Base-by-base conservation (phyloP, 1,139 yeast species). In the Insectozyma bohioensis region DNA sequence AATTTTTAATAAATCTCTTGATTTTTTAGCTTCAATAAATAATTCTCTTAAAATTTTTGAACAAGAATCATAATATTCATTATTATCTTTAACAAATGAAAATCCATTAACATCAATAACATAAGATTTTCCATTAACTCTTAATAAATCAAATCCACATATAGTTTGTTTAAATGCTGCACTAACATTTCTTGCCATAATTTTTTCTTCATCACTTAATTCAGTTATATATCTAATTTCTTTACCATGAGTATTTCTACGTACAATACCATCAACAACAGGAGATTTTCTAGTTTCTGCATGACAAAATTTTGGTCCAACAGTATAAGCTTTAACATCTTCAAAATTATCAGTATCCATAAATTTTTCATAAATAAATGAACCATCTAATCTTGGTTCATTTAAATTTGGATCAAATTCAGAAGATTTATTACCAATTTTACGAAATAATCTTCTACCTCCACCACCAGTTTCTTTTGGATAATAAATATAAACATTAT, bases 221-320 rank as follows among this genome's bases (percentile, higher is more conserved):
- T 84, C 81, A 1, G 98, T 92, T 23, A 92, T 75, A 52, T 84
- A 94, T 45, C 99, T 72, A 29, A 94, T 82, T 60, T 94, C 99
- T 56, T 94, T 94, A 33, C 99, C 99, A 49, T 90, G 95, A 1
- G 98, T 90, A 55, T 94, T 94, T 58, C 99, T 77, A 53, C 97
- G 75, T 16, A 94, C 99, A 36, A 94, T 85, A 31, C 99, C 99
- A 63, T 94, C 99, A 11, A 94, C 98, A 2, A 94, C 98, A 0
- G 99, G 99, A 0, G 97, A 88, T 56, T 94, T 94, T 51, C 99
- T 75, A 1, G 99, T 94, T 55, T 94, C 99, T 0, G 98, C 99
- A 58, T 94, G 98, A 53, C 98, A 92, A 53, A 75, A 94, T 16
- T 67, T 66, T 4, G 84, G 80, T 1, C 98, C 98, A 3, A 94